Percentiles rank a stretch among this genome's conserved stretches.
Conservation (phyloP, 2,329 filamentous ascomycete species). For the Metarhizium album region DNA sequence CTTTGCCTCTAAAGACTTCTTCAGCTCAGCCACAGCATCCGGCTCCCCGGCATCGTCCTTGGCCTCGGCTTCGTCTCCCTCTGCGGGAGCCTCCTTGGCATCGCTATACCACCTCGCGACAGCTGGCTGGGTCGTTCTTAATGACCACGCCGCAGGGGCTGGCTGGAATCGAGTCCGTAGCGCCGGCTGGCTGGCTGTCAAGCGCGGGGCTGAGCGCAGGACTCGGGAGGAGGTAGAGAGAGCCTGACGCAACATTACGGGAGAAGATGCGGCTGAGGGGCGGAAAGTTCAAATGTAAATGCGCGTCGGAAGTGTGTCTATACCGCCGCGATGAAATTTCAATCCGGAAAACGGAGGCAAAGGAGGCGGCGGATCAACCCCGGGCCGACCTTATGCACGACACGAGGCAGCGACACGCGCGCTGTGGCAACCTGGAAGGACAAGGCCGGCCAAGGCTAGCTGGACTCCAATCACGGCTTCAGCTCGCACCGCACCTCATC, state of each 20-base stretch:
- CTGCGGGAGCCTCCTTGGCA: slow-evolving; percentile 24
- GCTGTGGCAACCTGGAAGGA: slow-evolving; percentile 24
- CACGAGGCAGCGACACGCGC: slow-evolving; percentile 15
- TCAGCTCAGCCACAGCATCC: slow-evolving; percentile 32
- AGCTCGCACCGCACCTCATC: background rate
- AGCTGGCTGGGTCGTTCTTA: slow-evolving; percentile 25
- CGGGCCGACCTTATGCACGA: too few relatives aligned
- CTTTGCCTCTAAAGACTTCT: slow-evolving; percentile 42
- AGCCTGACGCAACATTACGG: slow-evolving; percentile 36
- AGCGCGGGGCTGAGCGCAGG: slow-evolving; percentile 29
- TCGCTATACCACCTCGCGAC: slow-evolving; percentile 39
- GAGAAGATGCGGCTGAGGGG: slow-evolving; percentile 4
- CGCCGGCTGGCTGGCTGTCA: slow-evolving; percentile 24
- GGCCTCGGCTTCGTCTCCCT: slow-evolving; percentile 16
- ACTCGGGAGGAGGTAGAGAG: slow-evolving; percentile 32
- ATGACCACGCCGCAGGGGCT: slow-evolving; percentile 24
- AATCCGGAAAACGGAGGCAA: slow-evolving; percentile 7
- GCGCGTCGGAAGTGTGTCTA: background rate
- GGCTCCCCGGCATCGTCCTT: slow-evolving; percentile 18
- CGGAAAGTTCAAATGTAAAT: slow-evolving; percentile 8
- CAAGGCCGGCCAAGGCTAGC: too few relatives aligned
- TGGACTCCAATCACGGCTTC: slow-evolving; percentile 1
- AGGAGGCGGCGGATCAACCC: slow-evolving; percentile 17
- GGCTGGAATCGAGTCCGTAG: slow-evolving; percentile 27
- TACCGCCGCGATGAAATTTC: slow-evolving; percentile 19